Base-by-base conservation (phyloP, 148 eudicot species). In the Chenopodium album region DNA sequence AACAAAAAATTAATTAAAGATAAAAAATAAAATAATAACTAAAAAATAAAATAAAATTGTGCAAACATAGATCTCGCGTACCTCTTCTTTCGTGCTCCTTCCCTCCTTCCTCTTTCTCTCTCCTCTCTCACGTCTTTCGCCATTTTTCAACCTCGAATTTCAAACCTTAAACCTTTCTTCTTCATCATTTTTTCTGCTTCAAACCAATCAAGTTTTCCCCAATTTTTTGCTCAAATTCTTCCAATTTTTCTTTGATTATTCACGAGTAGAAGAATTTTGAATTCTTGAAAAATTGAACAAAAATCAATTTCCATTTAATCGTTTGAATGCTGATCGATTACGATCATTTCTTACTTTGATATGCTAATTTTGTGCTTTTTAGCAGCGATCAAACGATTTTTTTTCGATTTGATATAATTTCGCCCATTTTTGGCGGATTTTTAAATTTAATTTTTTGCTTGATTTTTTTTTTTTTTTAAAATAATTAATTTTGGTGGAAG, bases 31-130 rank as follows among this genome's bases (percentile, higher is more conserved):
- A 31, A 31, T 28, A 37, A 37, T 37, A 37, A 37, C 5, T 37
- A 37, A 37, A 37, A 44, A 16, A 48, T 28, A 28, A 28, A 28
- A 31, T 50, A 26, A 73, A 0, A 26, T 13, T 16, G 22, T 28
- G 73, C 69, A 81, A 76, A 50, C n/a, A 67, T 76, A 82, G 84
- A 82, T 82, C 84, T 82, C 63, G 68, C 76, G 68, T 73, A 68
- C 75, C 41, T n/a, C 71, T 71, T 52, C 50, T 52, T 26, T 52
- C 79, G 79, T 62, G 69, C 52, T 44, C n/a, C 41, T 66, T 29
- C 69, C 60, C 76, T 71, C 82, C 37, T 46, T 7, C 64, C 66
- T 8, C 66, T 62, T 13, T 48, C 41, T 60, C 69, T 72, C 82
- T 73, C 78, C 62, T 56, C 62, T 73, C 28, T 63, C 77, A 74